Conservation (phyloP, 768 basidiomycete genomes). For the Boletus rubescentipes region DNA sequence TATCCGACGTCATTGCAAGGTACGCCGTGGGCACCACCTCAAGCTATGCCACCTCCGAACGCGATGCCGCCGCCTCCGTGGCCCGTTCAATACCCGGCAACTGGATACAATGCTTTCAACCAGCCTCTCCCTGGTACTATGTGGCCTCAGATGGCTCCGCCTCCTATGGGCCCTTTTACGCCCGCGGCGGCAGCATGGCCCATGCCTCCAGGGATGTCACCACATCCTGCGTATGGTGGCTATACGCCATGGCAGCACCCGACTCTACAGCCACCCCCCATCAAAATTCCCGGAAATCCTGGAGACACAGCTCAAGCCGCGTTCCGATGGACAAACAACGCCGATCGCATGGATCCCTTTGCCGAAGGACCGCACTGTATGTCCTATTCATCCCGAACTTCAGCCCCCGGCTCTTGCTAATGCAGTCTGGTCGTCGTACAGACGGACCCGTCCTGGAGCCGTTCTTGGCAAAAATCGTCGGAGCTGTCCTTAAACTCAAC, state of each 20-base stretch:
- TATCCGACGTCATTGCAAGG: slow-evolving; percentile 26
- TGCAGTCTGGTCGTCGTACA: slow-evolving; percentile 24
- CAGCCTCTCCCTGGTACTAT: slow-evolving; percentile 31
- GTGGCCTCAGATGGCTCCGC: slow-evolving; percentile 20
- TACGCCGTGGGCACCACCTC: slow-evolving; percentile 28
- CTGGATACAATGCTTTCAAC: slow-evolving; percentile 29
- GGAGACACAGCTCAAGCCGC: slow-evolving; percentile 28
- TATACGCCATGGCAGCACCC: slow-evolving; percentile 31
- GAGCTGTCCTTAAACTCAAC: slow-evolving; percentile 52
- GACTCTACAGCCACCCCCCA: slow-evolving; percentile 26
- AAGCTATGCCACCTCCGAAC: slow-evolving; percentile 21
- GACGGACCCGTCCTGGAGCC: slow-evolving; percentile 74
- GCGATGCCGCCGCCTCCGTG: slow-evolving; percentile 21
- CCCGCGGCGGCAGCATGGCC: slow-evolving; percentile 29
- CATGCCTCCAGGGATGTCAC: slow-evolving; percentile 26
- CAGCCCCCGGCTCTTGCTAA: slow-evolving; percentile 9
- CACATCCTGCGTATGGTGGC: slow-evolving; percentile 18
- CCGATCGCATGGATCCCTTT: slow-evolving; percentile 37
- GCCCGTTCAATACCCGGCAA: slow-evolving; percentile 18
- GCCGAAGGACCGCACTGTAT: slow-evolving; percentile 43
- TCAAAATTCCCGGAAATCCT: slow-evolving; percentile 19
- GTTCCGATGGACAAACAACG: slow-evolving; percentile 30
- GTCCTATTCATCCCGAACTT: slow-evolving; percentile 13
- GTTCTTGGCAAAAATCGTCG: slow-evolving; percentile 50
- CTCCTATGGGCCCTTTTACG: slow-evolving; percentile 20